Evolutionary conservation across 805 yeast species (phyloP).

Genomic region (Metschnikowia orientalis): DNA sequence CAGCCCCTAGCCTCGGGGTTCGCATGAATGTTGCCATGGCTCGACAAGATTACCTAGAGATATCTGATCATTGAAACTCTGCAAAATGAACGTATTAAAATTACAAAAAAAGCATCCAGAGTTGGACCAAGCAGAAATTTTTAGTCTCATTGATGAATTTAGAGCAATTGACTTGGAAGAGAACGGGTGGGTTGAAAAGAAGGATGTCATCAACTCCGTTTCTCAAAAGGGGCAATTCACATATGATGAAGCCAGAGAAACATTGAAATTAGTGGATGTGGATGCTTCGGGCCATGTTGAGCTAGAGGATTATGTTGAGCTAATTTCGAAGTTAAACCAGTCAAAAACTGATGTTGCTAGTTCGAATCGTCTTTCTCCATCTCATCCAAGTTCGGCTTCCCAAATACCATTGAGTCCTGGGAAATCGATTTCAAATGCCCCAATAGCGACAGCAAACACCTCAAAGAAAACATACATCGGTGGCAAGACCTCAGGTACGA

Average conservation of each 20-base stretch:
- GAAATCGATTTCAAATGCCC: conserved; percentile 26
- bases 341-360: conserved; percentile 4
- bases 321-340: conserved; percentile 76
- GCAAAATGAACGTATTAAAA: conserved; percentile 39
- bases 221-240: conserved; percentile 74
- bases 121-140: conserved; percentile 81
- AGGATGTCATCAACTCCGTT: conserved; percentile 78
- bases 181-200: conserved; percentile 91
- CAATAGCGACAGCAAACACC: conserved; percentile 47
- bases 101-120: conserved; percentile 76
- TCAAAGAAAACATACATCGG: conserved; percentile 66
- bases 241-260: conserved; percentile 91
- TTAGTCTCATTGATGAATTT: conserved; percentile 81
- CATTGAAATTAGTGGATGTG: conserved; percentile 83
- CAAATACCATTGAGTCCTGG: conserved; percentile 18
- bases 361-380: conserved; percentile 6
- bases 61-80: background rate
- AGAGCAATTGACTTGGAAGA: conserved; percentile 82
- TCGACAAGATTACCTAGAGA: too few species aligned
- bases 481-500: conserved; percentile 85
- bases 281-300: conserved; percentile 98
- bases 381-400: conserved; percentile 1
- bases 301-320: conserved; percentile 85
- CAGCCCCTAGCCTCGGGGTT: conserved; percentile 10
- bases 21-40: too few species aligned